phyloP scores from a whole-genome alignment of 208 protist species.

The Angomonas deanei region DNA sequence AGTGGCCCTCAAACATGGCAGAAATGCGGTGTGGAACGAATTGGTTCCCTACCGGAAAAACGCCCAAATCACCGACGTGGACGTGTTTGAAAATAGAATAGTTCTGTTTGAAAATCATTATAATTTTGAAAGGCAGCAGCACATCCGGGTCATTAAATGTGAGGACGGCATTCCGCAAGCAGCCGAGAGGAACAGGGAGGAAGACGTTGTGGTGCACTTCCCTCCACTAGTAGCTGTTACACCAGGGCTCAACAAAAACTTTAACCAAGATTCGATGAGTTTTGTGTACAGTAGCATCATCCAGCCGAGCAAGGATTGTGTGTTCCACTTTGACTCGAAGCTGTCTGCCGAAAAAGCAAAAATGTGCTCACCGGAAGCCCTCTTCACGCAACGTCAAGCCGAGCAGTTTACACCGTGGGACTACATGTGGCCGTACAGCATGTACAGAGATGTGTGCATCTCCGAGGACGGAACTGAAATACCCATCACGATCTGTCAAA shows the following conservation, averaged over 20 bases:
- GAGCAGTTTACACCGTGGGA: conserved; percentile 90
- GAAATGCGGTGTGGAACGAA: conserved; percentile 67
- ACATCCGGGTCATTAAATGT: conserved; percentile 82
- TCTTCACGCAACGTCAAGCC: conserved; percentile 89
- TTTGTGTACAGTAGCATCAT: conserved; percentile 87
- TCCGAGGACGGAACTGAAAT: conserved; percentile 83
- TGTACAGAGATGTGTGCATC: conserved; percentile 83
- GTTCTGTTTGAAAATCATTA: conserved; percentile 80
- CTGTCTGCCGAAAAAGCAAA: conserved; percentile 60
- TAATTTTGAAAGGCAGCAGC: conserved; percentile 77
- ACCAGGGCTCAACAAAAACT: conserved; percentile 89
- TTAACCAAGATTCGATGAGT: conserved; percentile 79
- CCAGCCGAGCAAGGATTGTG: conserved; percentile 78
- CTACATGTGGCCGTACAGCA: conserved; percentile 92
- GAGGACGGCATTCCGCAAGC: conserved; percentile 62
- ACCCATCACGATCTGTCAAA: conserved; percentile 87
- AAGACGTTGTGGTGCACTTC: conserved; percentile 88
- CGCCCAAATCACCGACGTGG: conserved; percentile 82
- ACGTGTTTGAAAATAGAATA: conserved; percentile 75
- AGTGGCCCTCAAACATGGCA: conserved; percentile 63
- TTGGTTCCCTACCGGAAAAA: conserved; percentile 80
- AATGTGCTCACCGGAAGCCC: conserved; percentile 61
- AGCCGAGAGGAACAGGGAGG: conserved; percentile 25
- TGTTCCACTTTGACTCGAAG: conserved; percentile 78
- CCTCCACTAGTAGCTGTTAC: conserved; percentile 67